Evolutionary conservation across 805 yeast genomes (phyloP).

Genomic region (Saturnispora mendoncae): DNA sequence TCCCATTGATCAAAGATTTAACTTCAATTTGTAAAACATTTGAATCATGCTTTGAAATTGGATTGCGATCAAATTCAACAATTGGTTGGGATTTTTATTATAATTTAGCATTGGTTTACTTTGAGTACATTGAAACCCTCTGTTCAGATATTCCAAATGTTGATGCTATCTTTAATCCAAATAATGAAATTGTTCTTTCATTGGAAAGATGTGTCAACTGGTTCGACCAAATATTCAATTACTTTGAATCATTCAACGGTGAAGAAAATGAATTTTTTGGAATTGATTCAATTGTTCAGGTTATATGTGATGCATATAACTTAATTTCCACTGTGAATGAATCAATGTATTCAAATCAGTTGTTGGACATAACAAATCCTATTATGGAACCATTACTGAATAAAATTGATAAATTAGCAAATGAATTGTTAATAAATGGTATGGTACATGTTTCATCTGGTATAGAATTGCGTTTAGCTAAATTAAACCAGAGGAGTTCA

Average conservation of each 20-base stretch:
- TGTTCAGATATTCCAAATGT: conserved; percentile 7
- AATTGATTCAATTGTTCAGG: conserved; percentile 17
- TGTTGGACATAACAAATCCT: conserved; percentile 1
- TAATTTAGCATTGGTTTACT: conserved; percentile 39
- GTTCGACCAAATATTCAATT: conserved; percentile 10
- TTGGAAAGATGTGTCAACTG: conserved; percentile 18
- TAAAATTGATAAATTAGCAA: conserved; percentile 15
- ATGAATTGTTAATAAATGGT: conserved; percentile 1
- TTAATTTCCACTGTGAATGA: conserved; percentile 24
- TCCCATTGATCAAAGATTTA: conserved; percentile 35
- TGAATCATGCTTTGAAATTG: conserved; percentile 29
- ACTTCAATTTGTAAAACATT: conserved; percentile 30
- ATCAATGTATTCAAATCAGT: conserved; percentile 12
- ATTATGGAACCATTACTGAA: conserved; percentile 10
- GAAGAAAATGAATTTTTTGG: not conserved
- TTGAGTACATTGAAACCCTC: conserved; percentile 35
- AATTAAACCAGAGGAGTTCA: conserved; percentile 26
- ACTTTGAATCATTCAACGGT: conserved; percentile 1
- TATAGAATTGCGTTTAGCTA: conserved; percentile 28
- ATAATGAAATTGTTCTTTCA: conserved; percentile 7
- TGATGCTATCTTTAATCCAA: not conserved
- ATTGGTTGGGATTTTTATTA: conserved; percentile 36
- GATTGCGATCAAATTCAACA: conserved; percentile 8
- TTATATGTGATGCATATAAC: conserved; percentile 22
- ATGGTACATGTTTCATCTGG: conserved; percentile 13